Conservation (phyloP, 2,329 filamentous ascomycete genomes). For the Ceratocystis cacaofunesta region DNA sequence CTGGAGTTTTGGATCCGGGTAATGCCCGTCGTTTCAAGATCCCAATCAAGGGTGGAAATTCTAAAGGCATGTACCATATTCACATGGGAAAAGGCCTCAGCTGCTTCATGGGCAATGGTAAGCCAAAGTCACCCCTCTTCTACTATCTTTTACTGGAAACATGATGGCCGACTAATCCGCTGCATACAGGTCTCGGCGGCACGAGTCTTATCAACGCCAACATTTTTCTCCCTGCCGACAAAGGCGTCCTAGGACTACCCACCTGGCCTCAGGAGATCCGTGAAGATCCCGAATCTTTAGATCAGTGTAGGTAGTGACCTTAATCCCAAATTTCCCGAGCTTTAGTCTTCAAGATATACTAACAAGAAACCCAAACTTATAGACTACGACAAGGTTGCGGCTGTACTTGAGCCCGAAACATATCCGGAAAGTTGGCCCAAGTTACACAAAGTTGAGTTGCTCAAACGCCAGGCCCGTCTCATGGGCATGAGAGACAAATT, state of each 20-base stretch:
- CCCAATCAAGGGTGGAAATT: conserved; percentile 34
- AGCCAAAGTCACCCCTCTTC: conserved; percentile 21
- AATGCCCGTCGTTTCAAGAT: conserved; percentile 26
- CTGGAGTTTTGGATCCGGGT: conserved; percentile 36
- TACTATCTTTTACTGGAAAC: background rate
- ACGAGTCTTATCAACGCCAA: conserved; percentile 54
- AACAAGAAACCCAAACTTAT: background rate
- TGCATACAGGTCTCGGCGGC: conserved; percentile 40
- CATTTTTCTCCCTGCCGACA: conserved; percentile 46
- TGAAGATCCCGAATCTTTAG: conserved; percentile 28
- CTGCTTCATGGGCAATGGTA: conserved; percentile 44
- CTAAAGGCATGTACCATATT: conserved; percentile 48
- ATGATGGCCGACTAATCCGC: background rate
- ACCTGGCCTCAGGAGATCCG: conserved; percentile 46
- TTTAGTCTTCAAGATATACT: background rate
- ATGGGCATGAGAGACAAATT: conserved; percentile 40
- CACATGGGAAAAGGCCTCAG: conserved; percentile 50
- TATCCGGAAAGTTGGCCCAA: conserved; percentile 45
- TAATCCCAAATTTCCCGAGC: background rate
- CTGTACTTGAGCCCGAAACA: conserved; percentile 41
- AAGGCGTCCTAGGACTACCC: conserved; percentile 36
- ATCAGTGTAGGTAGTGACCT: conserved; percentile 32
- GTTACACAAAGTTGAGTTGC: conserved; percentile 41
- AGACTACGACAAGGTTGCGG: conserved; percentile 43
- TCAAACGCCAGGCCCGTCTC: conserved; percentile 40